Evolutionary conservation across 176 grass and related monocot species (phyloP).

Genomic region (Juncus inflexus): DNA sequence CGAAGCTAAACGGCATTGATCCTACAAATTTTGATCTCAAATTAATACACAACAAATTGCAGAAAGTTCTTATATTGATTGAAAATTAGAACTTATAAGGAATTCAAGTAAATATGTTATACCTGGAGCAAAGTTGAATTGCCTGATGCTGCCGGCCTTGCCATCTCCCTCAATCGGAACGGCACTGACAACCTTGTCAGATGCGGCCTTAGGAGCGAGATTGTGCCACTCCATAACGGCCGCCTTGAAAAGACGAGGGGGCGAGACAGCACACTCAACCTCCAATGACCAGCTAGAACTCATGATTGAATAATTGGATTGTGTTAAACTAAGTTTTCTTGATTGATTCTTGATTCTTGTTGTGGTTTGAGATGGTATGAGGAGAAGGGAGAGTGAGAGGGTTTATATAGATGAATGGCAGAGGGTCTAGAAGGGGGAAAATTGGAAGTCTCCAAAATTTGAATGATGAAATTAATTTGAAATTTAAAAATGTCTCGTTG

Average conservation of each 20-base stretch:
- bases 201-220: conserved; percentile 43
- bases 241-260: conserved; percentile 50
- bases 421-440: neutral
- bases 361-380: neutral
- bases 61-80: too few relatives aligned
- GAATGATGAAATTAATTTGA: too few relatives aligned
- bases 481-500: too few relatives aligned
- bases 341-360: neutral
- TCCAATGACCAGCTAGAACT: conserved; percentile 32
- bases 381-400: neutral
- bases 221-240: conserved; percentile 63
- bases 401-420: conserved; percentile 35
- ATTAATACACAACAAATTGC: too few relatives aligned
- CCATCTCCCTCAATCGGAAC: conserved; percentile 37
- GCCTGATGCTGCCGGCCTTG: conserved; percentile 44
- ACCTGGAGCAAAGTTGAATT: conserved; percentile 63
- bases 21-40: conserved; percentile 21
- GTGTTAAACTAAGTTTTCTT: neutral
- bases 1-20: conserved; percentile 35
- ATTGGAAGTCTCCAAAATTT: too few relatives aligned
- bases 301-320: neutral
- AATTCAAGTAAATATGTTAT: conserved; percentile 4
- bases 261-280: conserved; percentile 36
- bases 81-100: neutral
- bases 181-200: conserved; percentile 43